phyloP scores from a whole-genome alignment of 106 monocot genomes.

The Gastrodia elata region DNA sequence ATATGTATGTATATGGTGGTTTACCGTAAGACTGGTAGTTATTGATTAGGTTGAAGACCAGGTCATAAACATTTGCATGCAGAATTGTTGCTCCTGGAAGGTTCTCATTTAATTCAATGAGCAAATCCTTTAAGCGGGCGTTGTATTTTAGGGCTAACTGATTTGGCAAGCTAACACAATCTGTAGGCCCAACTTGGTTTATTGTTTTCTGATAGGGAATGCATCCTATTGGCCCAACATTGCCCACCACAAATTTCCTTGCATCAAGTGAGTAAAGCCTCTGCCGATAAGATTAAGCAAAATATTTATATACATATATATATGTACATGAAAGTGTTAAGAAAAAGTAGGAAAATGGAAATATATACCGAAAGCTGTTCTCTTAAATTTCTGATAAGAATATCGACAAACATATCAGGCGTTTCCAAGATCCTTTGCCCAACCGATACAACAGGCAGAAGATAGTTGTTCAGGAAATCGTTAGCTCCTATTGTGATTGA shows the following conservation, averaged over 20 bases:
- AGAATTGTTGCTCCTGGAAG: constrained; percentile 66
- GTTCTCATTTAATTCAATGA: constrained; percentile 45
- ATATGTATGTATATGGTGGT: background rate
- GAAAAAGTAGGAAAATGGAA: background rate
- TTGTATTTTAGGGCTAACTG: constrained; percentile 61
- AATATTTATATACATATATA: background rate
- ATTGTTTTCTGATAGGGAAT: constrained; percentile 90
- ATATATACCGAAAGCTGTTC: constrained; percentile 56
- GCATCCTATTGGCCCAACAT: constrained; percentile 84
- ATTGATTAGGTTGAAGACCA: constrained; percentile 61
- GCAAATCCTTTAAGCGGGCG: constrained; percentile 36
- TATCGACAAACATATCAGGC: constrained; percentile 52
- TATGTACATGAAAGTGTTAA: background rate
- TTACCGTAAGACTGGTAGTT: constrained; percentile 56
- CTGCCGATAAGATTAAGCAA: constrained; percentile 19
- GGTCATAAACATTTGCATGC: constrained; percentile 77
- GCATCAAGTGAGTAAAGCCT: constrained; percentile 67
- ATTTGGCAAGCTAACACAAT: constrained; percentile 65
- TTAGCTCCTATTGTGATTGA: constrained; percentile 81
- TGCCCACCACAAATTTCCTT: constrained; percentile 68
- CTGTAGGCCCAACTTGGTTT: constrained; percentile 24
- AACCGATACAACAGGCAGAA: constrained; percentile 53
- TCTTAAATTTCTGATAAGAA: constrained; percentile 42
- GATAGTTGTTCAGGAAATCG: constrained; percentile 95
- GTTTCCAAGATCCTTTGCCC: constrained; percentile 31